Evolutionary conservation across 495 filamentous ascomycete species (phyloP).

Genomic region (Letharia columbiana): DNA sequence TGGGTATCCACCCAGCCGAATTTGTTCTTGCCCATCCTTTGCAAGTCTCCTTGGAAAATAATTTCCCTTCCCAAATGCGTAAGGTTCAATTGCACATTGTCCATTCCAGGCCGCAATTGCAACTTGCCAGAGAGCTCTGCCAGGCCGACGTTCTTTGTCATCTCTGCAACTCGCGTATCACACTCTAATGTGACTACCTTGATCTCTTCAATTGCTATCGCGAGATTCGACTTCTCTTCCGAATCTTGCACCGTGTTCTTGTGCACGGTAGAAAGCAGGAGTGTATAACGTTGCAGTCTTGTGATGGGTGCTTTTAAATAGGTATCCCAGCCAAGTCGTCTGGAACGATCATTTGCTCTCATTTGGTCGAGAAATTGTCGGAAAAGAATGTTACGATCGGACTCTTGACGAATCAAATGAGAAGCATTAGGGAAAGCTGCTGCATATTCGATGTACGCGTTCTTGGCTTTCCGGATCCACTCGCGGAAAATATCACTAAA

Average conservation of each 20-base stretch:
- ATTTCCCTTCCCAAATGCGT: conserved; percentile 86
- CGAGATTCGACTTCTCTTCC: conserved; percentile 84
- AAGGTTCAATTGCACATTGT: conserved; percentile 78
- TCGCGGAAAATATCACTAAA: conserved; percentile 98
- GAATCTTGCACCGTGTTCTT: conserved; percentile 75
- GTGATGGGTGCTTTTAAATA: conserved; percentile 93
- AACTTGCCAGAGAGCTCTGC: conserved; percentile 76
- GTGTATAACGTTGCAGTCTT: conserved; percentile 78
- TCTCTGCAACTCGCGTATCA: conserved; percentile 89
- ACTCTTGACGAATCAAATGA: conserved; percentile 76
- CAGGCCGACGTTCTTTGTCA: conserved; percentile 82
- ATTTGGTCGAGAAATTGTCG: conserved; percentile 73
- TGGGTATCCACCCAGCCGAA: conserved; percentile 90
- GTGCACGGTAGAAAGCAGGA: conserved; percentile 73
- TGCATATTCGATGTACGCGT: conserved; percentile 86
- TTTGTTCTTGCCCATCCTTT: conserved; percentile 69
- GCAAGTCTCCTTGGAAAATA: conserved; percentile 81
- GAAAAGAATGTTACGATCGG: conserved; percentile 78
- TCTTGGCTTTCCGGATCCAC: conserved; percentile 92
- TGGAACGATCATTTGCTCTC: conserved; percentile 69
- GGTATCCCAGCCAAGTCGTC: conserved; percentile 84
- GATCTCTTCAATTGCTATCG: conserved; percentile 88
- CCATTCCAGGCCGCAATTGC: conserved; percentile 77
- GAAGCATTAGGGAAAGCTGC: conserved; percentile 76
- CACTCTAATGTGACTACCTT: conserved; percentile 86